These are phyloP conservation scores for Jamesozyma lodderae DNA, from an alignment of 805 yeast species.

Conservation along the genomic window DNA sequence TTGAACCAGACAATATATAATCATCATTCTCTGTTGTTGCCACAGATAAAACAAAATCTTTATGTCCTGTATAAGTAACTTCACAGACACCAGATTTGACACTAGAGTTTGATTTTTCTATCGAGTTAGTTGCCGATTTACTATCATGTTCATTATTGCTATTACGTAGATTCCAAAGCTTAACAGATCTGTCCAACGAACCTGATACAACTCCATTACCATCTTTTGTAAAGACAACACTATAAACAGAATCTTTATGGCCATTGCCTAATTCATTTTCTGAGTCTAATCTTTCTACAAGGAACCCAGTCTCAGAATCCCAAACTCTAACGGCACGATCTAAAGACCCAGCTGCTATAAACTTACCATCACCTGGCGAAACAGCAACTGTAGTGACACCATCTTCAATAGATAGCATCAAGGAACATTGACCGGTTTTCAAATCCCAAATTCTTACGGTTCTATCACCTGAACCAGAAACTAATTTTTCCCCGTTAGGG, in stretches of 20 bases:
- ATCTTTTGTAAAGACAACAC: constrained; percentile 85
- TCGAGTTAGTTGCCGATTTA: no score
- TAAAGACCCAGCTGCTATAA: constrained; percentile 92
- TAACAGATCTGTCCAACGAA: constrained; percentile 89
- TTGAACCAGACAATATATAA: constrained; percentile 87
- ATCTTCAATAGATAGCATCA: constrained; percentile 86
- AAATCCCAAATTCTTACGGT: constrained; percentile 96
- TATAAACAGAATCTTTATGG: constrained; percentile 91
- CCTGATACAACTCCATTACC: constrained; percentile 92
- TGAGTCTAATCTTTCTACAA: constrained; percentile 85
- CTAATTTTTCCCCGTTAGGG: constrained; percentile 88
- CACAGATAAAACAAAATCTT: constrained; percentile 89
- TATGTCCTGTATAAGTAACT: constrained; percentile 90
- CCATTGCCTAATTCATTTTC: constrained; percentile 86
- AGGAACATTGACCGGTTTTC: constrained; percentile 74
- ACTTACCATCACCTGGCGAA: constrained; percentile 79
- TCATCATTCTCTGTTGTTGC: constrained; percentile 90
- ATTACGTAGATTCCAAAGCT: constrained; percentile 66
- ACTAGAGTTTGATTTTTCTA: constrained; percentile 13
- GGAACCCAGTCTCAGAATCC: constrained; percentile 88
- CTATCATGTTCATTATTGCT: no score
- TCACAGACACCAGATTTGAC: constrained; percentile 53
- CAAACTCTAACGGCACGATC: constrained; percentile 94
- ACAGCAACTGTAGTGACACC: constrained; percentile 98
- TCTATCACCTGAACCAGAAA: constrained; percentile 93